Percentiles rank a stretch among this genome's conserved stretches.
phyloP scores from a whole-genome alignment of 2,329 filamentous ascomycete species.

The Colletotrichum simmondsii region DNA sequence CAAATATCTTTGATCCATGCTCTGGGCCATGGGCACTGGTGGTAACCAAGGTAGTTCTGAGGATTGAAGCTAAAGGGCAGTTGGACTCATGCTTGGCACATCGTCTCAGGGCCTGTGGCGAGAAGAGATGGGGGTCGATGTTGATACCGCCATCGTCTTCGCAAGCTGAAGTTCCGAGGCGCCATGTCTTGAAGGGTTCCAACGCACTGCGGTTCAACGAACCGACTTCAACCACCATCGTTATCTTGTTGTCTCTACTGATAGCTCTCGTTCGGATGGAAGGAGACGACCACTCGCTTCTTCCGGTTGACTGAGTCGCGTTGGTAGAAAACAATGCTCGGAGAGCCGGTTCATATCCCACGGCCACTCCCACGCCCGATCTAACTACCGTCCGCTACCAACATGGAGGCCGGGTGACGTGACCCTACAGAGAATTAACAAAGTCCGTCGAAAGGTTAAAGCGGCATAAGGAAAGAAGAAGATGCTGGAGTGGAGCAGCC shows the following conservation, averaged over 20 bases:
- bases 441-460: background rate
- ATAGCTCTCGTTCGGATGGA: background rate
- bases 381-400: background rate
- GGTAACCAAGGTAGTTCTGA: too few species aligned
- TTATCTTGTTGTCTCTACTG: background rate
- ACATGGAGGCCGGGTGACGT: background rate
- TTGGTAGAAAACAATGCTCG: background rate
- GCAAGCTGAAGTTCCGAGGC: background rate
- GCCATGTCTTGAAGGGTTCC: slow-evolving; percentile 29
- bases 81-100: slow-evolving; percentile 1
- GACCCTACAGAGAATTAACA: background rate
- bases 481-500: background rate
- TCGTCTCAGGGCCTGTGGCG: background rate
- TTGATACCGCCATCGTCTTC: background rate
- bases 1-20: background rate
- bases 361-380: slow-evolving; percentile 6
- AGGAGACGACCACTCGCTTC: background rate
- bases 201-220: slow-evolving; percentile 20
- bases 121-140: slow-evolving; percentile 8
- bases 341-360: slow-evolving; percentile 14
- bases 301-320: background rate
- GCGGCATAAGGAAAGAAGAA: background rate
- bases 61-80: background rate
- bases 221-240: slow-evolving; percentile 29
- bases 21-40: background rate